Conservation (phyloP, 805 yeast species). For the Starmerella stellata region DNA sequence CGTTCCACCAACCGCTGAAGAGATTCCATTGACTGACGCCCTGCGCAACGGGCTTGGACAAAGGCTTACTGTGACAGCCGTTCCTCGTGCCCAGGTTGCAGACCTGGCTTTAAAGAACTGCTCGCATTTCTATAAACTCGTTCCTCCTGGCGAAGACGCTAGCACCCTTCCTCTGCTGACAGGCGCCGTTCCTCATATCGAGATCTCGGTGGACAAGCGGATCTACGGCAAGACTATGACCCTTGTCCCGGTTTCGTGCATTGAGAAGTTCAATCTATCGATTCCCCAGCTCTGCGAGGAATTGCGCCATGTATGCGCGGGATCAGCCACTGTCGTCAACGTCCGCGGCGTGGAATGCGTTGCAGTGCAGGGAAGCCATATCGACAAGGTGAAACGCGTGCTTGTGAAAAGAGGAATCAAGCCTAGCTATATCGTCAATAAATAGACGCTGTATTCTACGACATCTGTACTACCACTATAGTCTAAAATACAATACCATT, state of each 20-base stretch:
- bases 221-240: slow-evolving; percentile 73
- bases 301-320: slow-evolving; percentile 66
- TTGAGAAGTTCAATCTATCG: slow-evolving; percentile 50
- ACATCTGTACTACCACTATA: no score
- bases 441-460: not conserved
- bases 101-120: slow-evolving; percentile 28
- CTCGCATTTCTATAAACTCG: slow-evolving; percentile 29
- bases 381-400: slow-evolving; percentile 33
- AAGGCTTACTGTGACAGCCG: slow-evolving; percentile 18
- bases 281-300: slow-evolving; percentile 49
- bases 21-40: slow-evolving; percentile 37
- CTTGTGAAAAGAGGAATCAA: slow-evolving; percentile 32
- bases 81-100: slow-evolving; percentile 20
- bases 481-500: no score
- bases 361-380: slow-evolving; percentile 79
- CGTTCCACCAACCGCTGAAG: slow-evolving; percentile 30
- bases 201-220: slow-evolving; percentile 52
- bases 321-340: slow-evolving; percentile 45
- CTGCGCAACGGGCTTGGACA: slow-evolving; percentile 31
- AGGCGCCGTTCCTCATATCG: slow-evolving; percentile 53
- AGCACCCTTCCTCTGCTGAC: slow-evolving; percentile 28
- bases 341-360: slow-evolving; percentile 51
- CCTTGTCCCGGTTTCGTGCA: slow-evolving; percentile 34
- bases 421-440: not conserved
- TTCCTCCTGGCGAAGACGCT: slow-evolving; percentile 31